Percentiles rank a stretch among this genome's conserved stretches.
Evolutionary conservation across 202 grass and related monocot species (phyloP).

Genomic region (Zoysia matrella): DNA sequence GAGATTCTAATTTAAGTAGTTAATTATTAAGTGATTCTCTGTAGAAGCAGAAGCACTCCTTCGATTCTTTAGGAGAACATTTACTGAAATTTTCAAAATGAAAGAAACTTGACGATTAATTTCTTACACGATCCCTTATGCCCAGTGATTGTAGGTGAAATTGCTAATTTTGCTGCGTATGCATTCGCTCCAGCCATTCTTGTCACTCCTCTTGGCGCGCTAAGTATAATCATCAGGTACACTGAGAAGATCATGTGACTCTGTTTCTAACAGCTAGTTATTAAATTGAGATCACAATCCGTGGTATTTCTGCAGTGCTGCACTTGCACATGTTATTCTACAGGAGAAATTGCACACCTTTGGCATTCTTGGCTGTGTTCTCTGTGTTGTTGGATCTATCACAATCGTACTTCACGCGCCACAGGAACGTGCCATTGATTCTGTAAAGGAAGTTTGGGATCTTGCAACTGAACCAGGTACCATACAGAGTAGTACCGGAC

Average conservation of each 20-base stretch:
- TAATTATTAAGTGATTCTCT: neutral
- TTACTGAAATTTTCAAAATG: slow-evolving; percentile 18
- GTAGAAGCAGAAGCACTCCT: neutral
- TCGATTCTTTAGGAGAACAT: slow-evolving; percentile 30
- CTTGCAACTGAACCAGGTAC: slow-evolving; percentile 98
- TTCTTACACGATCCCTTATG: slow-evolving; percentile 36
- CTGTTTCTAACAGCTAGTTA: slow-evolving; percentile 23
- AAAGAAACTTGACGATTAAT: slow-evolving; percentile 39
- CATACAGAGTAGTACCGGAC: slow-evolving; percentile 16
- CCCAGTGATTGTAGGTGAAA: slow-evolving; percentile 92
- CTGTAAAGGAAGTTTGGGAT: slow-evolving; percentile 96
- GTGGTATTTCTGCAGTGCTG: slow-evolving; percentile 68
- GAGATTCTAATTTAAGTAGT: slow-evolving; percentile 7
- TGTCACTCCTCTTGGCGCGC: slow-evolving; percentile 94
- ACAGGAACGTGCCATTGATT: slow-evolving; percentile 81
- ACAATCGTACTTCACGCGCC: slow-evolving; percentile 97
- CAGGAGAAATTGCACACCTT: slow-evolving; percentile 87
- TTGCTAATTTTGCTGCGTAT: slow-evolving; percentile 97
- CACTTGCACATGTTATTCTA: slow-evolving; percentile 87
- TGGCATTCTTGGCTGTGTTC: slow-evolving; percentile 89
- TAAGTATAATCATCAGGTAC: slow-evolving; percentile 98
- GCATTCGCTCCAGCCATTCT: slow-evolving; percentile 97
- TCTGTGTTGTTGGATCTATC: slow-evolving; percentile 90
- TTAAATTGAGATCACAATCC: slow-evolving; percentile 27
- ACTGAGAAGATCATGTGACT: slow-evolving; percentile 24